Base-by-base conservation (phyloP, 1,284 basidiomycete genomes). In the Cutaneotrichosporon daszewskae region DNA sequence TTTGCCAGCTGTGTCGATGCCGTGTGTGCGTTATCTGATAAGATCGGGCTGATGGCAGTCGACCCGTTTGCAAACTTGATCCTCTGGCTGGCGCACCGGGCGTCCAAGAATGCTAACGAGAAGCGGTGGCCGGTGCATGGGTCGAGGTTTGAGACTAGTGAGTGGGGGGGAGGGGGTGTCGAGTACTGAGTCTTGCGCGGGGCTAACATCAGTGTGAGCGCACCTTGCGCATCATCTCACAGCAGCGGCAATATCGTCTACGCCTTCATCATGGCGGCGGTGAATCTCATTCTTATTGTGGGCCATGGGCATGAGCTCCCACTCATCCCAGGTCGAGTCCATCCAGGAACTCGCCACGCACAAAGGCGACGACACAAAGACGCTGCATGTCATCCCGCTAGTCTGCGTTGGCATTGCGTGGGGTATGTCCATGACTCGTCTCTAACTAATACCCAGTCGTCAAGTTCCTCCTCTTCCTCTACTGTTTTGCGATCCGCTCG, bases 111-210 rank as follows among this genome's bases (percentile, higher is more conserved):
- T 17, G 77, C 92, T 45, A 89, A 95, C 60, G 59, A 73, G 38
- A 85, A 83, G 66, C 88, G 87, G 59, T 95, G 89, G 88, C 90
- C 89, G 7, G 85, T 89, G 12, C 85, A 90, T 39, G 92, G 92
- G 20, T 79, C 83, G n/a, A 78, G 89, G 37, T 77, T 94, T 34
- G 87, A 91, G 68, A 91, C 86, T 1, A 90, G 91, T 64, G 54
- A 57, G 68, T 57, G 8, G 16, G 1, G 13, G 5, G 12, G 10
- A 17, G 17, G 12, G 1, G 27, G 1, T 32, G 13, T 18, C 6
- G 8, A 22, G 7, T 24, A 3, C 26, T 12, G 4, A 28, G 7
- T 24, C 27, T 32, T 32, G 26, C 10, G n/a, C 26, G n/a, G 20
- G 4, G 37, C 44, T 45, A 26, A 39, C 36, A 10, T 4, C 47